A percentile compares a stretch with the other conserved stretches of the same genome.
Conservation (phyloP, 305 asterid species). For the Withania somnifera region DNA sequence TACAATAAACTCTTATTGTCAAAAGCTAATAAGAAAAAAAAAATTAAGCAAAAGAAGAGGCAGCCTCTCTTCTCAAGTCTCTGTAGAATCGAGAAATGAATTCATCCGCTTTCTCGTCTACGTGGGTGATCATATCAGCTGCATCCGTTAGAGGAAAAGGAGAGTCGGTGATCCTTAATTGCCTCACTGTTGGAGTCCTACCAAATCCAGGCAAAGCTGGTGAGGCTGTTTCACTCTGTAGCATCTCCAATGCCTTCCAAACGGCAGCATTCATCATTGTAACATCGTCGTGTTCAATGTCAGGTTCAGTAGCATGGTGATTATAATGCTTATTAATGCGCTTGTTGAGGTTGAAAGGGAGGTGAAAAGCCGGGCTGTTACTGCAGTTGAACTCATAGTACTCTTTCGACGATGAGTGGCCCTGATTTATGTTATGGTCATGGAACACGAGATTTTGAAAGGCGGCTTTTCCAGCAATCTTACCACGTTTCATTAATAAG, state of each 20-base stretch:
- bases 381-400: slow-evolving; percentile 70
- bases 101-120: slow-evolving; percentile 25
- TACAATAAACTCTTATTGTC: not conserved
- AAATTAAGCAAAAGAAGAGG: not conserved
- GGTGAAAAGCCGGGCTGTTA: slow-evolving; percentile 34
- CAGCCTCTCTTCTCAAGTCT: slow-evolving; percentile 8
- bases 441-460: slow-evolving; percentile 29
- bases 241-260: slow-evolving; percentile 19
- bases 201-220: slow-evolving; percentile 34
- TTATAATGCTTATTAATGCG: not conserved
- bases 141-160: slow-evolving; percentile 22
- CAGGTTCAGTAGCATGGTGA: not conserved
- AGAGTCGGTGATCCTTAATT: slow-evolving; percentile 31
- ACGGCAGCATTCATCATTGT: not conserved
- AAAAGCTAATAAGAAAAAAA: not conserved
- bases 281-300: not conserved
- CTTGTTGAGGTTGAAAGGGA: slow-evolving; percentile 34
- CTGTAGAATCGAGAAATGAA: slow-evolving; percentile 22
- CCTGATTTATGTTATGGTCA: not conserved
- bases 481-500: slow-evolving; percentile 30
- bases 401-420: slow-evolving; percentile 14
- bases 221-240: slow-evolving; percentile 17
- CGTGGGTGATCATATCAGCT: slow-evolving; percentile 5
- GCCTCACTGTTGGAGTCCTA: slow-evolving; percentile 23
- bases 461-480: slow-evolving; percentile 21